phyloP scores from a whole-genome alignment of 306 rosid genomes.

The Citrullus colocynthis region DNA sequence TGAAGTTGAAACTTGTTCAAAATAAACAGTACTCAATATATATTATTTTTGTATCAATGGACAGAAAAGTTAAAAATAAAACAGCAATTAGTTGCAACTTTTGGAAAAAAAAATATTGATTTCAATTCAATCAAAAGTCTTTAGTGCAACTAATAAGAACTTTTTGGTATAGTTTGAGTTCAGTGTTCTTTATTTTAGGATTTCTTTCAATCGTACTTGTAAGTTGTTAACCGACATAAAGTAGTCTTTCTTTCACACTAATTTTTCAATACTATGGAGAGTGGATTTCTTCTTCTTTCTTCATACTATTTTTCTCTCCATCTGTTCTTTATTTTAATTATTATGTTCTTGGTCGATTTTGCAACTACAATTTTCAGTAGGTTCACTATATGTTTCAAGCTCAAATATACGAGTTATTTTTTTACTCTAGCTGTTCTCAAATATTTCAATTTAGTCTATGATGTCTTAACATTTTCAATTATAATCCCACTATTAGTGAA shows the following conservation, averaged over 20 bases:
- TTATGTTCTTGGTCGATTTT: neutral
- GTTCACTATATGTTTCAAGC: neutral
- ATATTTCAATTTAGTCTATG: too few relatives aligned
- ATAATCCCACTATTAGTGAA: neutral
- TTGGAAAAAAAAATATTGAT: neutral
- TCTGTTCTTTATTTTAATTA: neutral
- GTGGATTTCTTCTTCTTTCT: neutral
- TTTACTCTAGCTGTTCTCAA: too few relatives aligned
- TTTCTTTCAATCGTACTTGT: neutral
- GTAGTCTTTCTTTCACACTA: neutral
- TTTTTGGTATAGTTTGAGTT: neutral
- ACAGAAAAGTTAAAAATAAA: neutral
- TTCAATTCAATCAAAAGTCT: neutral
- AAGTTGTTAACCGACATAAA: neutral
- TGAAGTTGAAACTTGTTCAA: neutral
- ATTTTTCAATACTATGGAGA: neutral
- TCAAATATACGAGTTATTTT: neutral
- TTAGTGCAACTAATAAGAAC: neutral
- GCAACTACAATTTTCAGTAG: too few relatives aligned
- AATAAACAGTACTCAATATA: neutral
- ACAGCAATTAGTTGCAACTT: neutral
- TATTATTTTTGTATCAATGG: neutral
- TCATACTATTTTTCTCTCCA: neutral
- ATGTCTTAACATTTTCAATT: too few relatives aligned
- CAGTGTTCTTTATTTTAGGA: neutral